phyloP scores from a whole-genome alignment of 768 basidiomycete species.

The Mycena rebaudengoi region DNA sequence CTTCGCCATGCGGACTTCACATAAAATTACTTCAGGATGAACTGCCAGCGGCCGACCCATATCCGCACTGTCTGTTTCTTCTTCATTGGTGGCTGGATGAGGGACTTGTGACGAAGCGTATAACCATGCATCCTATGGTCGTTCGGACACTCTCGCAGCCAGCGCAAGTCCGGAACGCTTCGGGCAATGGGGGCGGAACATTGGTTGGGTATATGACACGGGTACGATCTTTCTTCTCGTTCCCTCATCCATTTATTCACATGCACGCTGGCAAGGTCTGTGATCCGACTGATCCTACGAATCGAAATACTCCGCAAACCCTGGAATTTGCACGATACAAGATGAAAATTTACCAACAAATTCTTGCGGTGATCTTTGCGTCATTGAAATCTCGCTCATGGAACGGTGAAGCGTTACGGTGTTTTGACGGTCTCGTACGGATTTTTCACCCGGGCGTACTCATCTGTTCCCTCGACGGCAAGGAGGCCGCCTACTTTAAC shows the following conservation, averaged over 20 bases:
- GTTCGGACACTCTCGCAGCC: conserved; percentile 36
- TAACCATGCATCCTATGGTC: conserved; percentile 39
- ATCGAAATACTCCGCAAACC: conserved; percentile 26
- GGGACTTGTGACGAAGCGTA: conserved; percentile 34
- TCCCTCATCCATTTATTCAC: background rate
- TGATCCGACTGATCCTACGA: conserved; percentile 35
- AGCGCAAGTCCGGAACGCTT: conserved; percentile 36
- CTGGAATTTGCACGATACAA: conserved; percentile 37
- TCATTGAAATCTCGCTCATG: conserved; percentile 28
- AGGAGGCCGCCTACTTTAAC: conserved; percentile 38
- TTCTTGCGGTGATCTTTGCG: conserved; percentile 32
- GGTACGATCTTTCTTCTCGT: conserved; percentile 22
- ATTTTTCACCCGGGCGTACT: conserved; percentile 38
- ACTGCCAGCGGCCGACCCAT: conserved; percentile 21
- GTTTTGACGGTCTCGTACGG: conserved; percentile 28
- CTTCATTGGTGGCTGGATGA: conserved; percentile 43
- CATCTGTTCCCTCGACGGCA: conserved; percentile 38
- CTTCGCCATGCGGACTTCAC: background rate
- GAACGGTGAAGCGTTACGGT: conserved; percentile 32
- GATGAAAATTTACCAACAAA: conserved; percentile 38
- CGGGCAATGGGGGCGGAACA: conserved; percentile 43
- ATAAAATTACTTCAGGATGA: conserved; percentile 19
- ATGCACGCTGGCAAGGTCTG: conserved; percentile 22
- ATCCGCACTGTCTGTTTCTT: conserved; percentile 34
- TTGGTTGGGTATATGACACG: conserved; percentile 39